phyloP scores from a whole-genome alignment of 148 eudicot species.

The Rhododendron molle region DNA sequence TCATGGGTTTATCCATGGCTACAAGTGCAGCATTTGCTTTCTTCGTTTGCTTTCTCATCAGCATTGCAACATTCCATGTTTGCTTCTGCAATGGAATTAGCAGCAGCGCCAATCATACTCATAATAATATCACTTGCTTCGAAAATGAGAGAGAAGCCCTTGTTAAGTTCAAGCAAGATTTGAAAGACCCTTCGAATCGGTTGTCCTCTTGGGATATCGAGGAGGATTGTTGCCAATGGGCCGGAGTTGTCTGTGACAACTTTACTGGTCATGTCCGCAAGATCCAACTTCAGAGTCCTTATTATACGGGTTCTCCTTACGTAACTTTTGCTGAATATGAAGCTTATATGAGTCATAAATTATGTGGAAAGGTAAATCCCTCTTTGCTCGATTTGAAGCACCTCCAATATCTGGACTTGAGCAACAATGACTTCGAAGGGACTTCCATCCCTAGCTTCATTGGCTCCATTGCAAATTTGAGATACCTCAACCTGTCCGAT shows the following conservation, averaged over 20 bases:
- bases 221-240: constrained; percentile 25
- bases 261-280: neutral
- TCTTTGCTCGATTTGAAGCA: neutral
- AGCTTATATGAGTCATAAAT: neutral
- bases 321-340: neutral
- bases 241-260: constrained; percentile 18
- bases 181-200: too few relatives aligned
- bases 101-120: too few relatives aligned
- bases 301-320: fast-evolving
- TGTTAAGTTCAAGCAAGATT: too few relatives aligned
- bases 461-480: constrained; percentile 17
- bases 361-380: neutral
- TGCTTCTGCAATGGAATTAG: too few relatives aligned
- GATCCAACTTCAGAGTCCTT: too few relatives aligned
- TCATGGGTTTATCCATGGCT: too few relatives aligned
- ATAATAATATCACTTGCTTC: too few relatives aligned
- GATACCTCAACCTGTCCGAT: constrained; percentile 10
- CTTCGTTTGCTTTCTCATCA: too few relatives aligned
- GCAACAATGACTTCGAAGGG: too few relatives aligned
- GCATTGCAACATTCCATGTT: too few relatives aligned
- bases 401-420: neutral
- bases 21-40: too few relatives aligned
- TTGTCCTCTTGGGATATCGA: constrained; percentile 17
- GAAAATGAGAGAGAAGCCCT: too few relatives aligned
- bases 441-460: constrained; percentile 11